Conservation (phyloP, 345 rosid genomes). For the Adansonia digitata region DNA sequence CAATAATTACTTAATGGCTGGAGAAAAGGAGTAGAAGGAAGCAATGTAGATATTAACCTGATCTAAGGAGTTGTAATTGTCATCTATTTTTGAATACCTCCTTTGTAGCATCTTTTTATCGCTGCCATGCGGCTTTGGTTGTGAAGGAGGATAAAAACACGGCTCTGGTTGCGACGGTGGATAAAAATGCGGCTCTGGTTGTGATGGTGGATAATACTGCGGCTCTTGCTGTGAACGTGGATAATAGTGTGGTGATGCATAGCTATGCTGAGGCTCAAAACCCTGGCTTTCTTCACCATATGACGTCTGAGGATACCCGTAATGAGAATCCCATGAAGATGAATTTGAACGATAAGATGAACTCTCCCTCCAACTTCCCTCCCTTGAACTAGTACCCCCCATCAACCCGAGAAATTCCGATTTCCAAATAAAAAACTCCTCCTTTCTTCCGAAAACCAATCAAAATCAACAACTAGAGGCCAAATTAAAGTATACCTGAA, state of each 20-base stretch:
- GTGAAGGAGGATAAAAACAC: constrained; percentile 32
- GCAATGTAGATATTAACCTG: too few relatives aligned
- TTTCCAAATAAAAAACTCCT: not conserved
- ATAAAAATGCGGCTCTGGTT: constrained; percentile 19
- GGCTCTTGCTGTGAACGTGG: not conserved
- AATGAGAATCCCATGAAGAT: constrained; percentile 46
- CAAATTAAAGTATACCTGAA: not conserved
- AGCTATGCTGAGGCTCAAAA: constrained; percentile 29
- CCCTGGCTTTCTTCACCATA: constrained; percentile 43
- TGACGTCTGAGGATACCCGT: constrained; percentile 29
- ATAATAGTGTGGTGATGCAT: constrained; percentile 27
- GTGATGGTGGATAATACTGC: constrained; percentile 6
- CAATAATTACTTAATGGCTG: too few relatives aligned
- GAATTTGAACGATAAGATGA: constrained; percentile 37
- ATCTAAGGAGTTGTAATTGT: not conserved
- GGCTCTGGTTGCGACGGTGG: constrained; percentile 26
- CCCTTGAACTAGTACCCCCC: constrained; percentile 68
- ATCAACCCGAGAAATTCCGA: constrained; percentile 30
- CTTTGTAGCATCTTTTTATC: not conserved
- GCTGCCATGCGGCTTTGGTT: not conserved
- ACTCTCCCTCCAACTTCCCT: constrained; percentile 13
- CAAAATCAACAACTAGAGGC: not conserved
- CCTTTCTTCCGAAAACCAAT: constrained; percentile 3
- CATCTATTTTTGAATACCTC: not conserved
- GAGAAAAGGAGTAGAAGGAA: too few relatives aligned